Percentiles rank a stretch among this genome's conserved stretches.
phyloP scores from a whole-genome alignment of 208 protist genomes.

The Porcisia hertigi region DNA sequence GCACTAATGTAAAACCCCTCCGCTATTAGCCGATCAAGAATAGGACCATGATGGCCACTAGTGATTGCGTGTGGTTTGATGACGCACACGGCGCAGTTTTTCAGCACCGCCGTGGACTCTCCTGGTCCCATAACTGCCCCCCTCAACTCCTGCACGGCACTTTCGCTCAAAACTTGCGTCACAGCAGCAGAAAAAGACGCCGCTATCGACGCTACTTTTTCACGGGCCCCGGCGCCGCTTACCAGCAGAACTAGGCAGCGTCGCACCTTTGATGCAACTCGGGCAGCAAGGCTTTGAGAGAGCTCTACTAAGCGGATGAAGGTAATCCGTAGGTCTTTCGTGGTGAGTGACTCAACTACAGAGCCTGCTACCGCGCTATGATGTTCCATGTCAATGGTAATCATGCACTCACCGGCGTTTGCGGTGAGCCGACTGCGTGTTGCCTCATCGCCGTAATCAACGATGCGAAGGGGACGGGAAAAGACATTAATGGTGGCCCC shows the following conservation, averaged over 20 bases:
- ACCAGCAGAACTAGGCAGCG: slow-evolving; percentile 55
- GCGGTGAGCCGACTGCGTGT: slow-evolving; percentile 70
- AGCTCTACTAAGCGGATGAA: slow-evolving; percentile 76
- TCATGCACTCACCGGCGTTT: slow-evolving; percentile 62
- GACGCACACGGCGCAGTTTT: slow-evolving; percentile 93
- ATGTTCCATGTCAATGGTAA: slow-evolving; percentile 55
- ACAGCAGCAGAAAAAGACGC: slow-evolving; percentile 39
- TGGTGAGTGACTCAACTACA: slow-evolving; percentile 56
- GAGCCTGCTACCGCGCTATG: slow-evolving; percentile 33
- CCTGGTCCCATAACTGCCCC: slow-evolving; percentile 51
- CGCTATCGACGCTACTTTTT: slow-evolving; percentile 43
- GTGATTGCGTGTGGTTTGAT: slow-evolving; percentile 96
- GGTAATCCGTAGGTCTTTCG: slow-evolving; percentile 65
- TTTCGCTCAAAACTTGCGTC: slow-evolving; percentile 40
- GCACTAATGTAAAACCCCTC: slow-evolving; percentile 94
- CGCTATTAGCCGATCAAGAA: slow-evolving; percentile 90
- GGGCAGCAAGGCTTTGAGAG: slow-evolving; percentile 39
- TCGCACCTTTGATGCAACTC: slow-evolving; percentile 32
- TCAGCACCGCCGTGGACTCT: slow-evolving; percentile 78
- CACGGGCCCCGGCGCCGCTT: slow-evolving; percentile 65
- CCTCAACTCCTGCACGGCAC: slow-evolving; percentile 36
- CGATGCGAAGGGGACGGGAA: slow-evolving; percentile 90
- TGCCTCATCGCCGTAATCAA: slow-evolving; percentile 91
- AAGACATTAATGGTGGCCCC: slow-evolving; percentile 93
- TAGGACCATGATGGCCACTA: slow-evolving; percentile 84